Percentiles rank a stretch among this genome's conserved stretches.
Evolutionary conservation across 139 green algal genomes (phyloP).

Genomic region (Microglena sp.): DNA sequence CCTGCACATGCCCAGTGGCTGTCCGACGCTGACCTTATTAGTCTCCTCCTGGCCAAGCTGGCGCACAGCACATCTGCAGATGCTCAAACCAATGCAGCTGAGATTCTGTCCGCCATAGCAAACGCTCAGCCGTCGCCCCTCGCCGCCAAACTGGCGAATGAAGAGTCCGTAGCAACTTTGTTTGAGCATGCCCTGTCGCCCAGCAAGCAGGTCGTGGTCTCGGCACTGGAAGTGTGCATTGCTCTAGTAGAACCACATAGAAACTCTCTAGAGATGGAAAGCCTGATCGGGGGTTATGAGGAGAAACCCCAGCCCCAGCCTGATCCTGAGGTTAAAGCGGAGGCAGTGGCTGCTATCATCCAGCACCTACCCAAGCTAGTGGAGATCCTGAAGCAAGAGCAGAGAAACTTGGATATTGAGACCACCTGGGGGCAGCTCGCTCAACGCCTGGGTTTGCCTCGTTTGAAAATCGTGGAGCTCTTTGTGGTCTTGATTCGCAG

Average conservation of each 20-base stretch:
- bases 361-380: too few species aligned
- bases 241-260: slow-evolving; percentile 72
- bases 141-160: slow-evolving; percentile 42
- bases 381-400: too few species aligned
- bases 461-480: slow-evolving; percentile 64
- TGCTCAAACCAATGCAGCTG: slow-evolving; percentile 63
- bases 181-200: slow-evolving; percentile 33
- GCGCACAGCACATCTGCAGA: slow-evolving; percentile 26
- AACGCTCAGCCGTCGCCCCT: slow-evolving; percentile 61
- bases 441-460: slow-evolving; percentile 25
- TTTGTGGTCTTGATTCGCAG: slow-evolving; percentile 57
- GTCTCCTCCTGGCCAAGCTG: slow-evolving; percentile 53
- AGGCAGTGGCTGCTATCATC: slow-evolving; percentile 10
- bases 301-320: too few species aligned
- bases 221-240: slow-evolving; percentile 71
- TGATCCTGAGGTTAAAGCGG: background rate
- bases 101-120: slow-evolving; percentile 75
- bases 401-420: too few species aligned
- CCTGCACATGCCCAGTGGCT: slow-evolving; percentile 53
- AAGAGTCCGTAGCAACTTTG: slow-evolving; percentile 31
- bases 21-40: slow-evolving; percentile 53
- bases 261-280: too few species aligned
- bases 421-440: background rate
- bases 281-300: too few species aligned
- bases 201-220: slow-evolving; percentile 32